Evolutionary conservation across 768 basidiomycete species (phyloP).

Genomic region (Russula dissimulans): DNA sequence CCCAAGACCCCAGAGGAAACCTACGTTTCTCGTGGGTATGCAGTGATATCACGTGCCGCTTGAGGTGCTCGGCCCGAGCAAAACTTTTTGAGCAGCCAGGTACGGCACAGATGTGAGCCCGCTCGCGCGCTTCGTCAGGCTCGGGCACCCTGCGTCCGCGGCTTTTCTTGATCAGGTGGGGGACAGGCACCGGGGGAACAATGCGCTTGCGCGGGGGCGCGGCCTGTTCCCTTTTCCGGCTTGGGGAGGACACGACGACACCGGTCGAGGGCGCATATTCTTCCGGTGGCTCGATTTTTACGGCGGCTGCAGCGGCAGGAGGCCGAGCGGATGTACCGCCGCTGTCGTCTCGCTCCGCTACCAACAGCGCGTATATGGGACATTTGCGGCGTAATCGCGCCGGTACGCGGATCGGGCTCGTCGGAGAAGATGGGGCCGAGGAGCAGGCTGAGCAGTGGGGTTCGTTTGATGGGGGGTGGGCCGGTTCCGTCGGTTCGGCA

Average conservation of each 20-base stretch:
- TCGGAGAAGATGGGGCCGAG: not conserved
- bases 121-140: constrained; percentile 25
- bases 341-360: not conserved
- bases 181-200: constrained; percentile 53
- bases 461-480: not conserved
- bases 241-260: not conserved
- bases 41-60: constrained; percentile 70
- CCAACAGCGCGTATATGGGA: not conserved
- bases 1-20: constrained; percentile 22
- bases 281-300: not conserved
- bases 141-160: constrained; percentile 65
- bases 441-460: not conserved
- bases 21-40: constrained; percentile 81
- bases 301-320: not conserved
- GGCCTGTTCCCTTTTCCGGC: not conserved
- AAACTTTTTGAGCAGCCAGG: constrained; percentile 74
- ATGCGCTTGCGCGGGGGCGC: not conserved
- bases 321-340: not conserved
- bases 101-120: constrained; percentile 58
- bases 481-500: not conserved
- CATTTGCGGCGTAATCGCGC: constrained; percentile 14
- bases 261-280: not conserved
- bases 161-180: constrained; percentile 71
- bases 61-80: constrained; percentile 69
- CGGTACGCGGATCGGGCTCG: constrained; percentile 7